These are phyloP conservation scores for Colletotrichum sojae DNA, from an alignment of 2,329 filamentous ascomycete species.

Conservation along the genomic window DNA sequence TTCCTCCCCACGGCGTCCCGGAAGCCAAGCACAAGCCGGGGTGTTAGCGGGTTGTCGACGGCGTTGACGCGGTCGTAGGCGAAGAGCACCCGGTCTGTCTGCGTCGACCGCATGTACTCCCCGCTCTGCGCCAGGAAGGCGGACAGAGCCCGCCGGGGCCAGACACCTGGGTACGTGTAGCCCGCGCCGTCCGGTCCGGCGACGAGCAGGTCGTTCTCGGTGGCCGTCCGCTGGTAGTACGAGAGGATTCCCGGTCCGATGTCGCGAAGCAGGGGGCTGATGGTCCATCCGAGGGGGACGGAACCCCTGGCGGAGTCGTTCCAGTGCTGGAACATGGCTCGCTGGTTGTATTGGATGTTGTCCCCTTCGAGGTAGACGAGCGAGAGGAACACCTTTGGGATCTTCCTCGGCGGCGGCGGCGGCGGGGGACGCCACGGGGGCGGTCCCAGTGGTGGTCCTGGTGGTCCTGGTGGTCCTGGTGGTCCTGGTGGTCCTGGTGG, in stretches of 20 bases:
- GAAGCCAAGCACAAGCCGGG: conserved; percentile 5
- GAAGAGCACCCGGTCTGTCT: conserved; percentile 20
- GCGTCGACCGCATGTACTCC: conserved; percentile 6
- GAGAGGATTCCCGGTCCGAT: conserved; percentile 20
- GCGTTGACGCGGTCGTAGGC: conserved; percentile 29
- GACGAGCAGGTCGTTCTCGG: conserved; percentile 22
- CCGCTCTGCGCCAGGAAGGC: conserved; percentile 13
- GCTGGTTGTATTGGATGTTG: conserved; percentile 25
- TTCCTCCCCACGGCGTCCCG: conserved; percentile 21
- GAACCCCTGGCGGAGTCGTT: conserved; percentile 19
- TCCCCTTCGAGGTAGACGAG: conserved; percentile 27
- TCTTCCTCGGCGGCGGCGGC: background rate
- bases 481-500: background rate
- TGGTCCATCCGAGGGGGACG: conserved; percentile 27
- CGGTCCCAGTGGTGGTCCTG: background rate
- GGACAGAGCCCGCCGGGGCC: conserved; percentile 11
- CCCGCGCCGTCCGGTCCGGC: conserved; percentile 24
- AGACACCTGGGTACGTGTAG: conserved; percentile 21
- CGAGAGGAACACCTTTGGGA: conserved; percentile 3
- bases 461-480: too few relatives aligned
- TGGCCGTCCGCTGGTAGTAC: conserved; percentile 23
- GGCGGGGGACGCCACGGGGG: conserved; percentile 6
- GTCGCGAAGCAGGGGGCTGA: conserved; percentile 23
- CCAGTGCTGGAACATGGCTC: conserved; percentile 27
- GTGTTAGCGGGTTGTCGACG: conserved; percentile 11